These are phyloP conservation scores for Ogataea pilisensis DNA, from an alignment of 805 yeast genomes.

Conservation along the genomic window DNA sequence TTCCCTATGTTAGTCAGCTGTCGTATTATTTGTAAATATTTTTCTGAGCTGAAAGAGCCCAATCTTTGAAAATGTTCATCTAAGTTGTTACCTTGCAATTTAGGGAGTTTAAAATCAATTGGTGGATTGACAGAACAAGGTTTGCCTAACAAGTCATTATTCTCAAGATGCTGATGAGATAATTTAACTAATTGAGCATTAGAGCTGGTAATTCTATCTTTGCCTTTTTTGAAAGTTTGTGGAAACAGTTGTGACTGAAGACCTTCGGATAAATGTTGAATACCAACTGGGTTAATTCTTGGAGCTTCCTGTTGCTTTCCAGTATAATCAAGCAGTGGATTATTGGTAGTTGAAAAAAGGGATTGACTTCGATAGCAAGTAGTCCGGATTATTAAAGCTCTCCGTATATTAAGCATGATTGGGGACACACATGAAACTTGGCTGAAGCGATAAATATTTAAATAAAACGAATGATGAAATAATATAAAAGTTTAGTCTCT, in stretches of 20 bases:
- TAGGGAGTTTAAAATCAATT: constrained; percentile 59
- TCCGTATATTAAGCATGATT: not conserved
- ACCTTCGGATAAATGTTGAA: constrained; percentile 63
- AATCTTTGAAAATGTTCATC: constrained; percentile 82
- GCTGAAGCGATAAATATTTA: too few relatives aligned
- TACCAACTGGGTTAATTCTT: constrained; percentile 71
- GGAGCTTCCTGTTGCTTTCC: constrained; percentile 34
- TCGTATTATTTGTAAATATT: constrained; percentile 52
- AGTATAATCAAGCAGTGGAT: not conserved
- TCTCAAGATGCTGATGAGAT: constrained; percentile 55
- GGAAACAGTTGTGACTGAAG: constrained; percentile 65
- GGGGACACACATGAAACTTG: too few relatives aligned
- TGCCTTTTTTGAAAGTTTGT: constrained; percentile 11
- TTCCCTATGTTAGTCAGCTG: constrained; percentile 36
- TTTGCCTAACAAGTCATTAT: constrained; percentile 71
- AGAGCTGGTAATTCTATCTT: constrained; percentile 24
- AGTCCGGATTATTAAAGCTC: not conserved
- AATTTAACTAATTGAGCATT: constrained; percentile 40
- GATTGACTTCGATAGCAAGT: too few relatives aligned
- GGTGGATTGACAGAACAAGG: constrained; percentile 61
- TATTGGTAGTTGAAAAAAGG: constrained; percentile 4
- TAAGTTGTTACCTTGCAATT: constrained; percentile 62
- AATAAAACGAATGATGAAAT: too few relatives aligned
- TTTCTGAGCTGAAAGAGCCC: constrained; percentile 56
- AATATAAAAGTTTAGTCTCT: too few relatives aligned